These are phyloP conservation scores for Amanita jacksonii DNA, from an alignment of 768 basidiomycete species.

Conservation along the genomic window DNA sequence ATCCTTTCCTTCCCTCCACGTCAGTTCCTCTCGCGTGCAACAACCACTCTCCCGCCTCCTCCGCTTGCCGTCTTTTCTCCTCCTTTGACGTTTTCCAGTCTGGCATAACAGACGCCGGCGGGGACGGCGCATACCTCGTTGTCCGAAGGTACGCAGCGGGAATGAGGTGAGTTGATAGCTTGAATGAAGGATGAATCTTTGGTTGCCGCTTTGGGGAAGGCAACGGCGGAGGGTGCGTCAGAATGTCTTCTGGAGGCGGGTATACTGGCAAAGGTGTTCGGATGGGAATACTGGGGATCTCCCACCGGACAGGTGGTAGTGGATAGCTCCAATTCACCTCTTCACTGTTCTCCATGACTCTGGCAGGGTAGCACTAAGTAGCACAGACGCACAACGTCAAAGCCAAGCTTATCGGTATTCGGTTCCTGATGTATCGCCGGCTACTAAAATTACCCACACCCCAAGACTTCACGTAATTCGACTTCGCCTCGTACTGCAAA, in stretches of 20 bases:
- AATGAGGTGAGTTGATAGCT: slow-evolving; percentile 43
- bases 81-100: slow-evolving; percentile 24
- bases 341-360: too few species aligned
- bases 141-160: slow-evolving; percentile 44
- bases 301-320: too few species aligned
- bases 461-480: too few species aligned
- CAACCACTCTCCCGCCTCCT: slow-evolving; percentile 17
- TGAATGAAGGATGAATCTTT: slow-evolving; percentile 26
- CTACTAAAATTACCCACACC: too few species aligned
- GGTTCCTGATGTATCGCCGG: too few species aligned
- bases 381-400: too few species aligned
- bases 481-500: too few species aligned
- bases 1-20: slow-evolving; percentile 23
- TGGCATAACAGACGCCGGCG: slow-evolving; percentile 10
- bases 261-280: slow-evolving; percentile 25
- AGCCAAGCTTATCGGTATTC: too few species aligned
- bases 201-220: slow-evolving; percentile 30
- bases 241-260: slow-evolving; percentile 21
- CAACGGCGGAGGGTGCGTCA: slow-evolving; percentile 20
- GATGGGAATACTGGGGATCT: slow-evolving; percentile 7
- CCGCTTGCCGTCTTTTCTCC: slow-evolving; percentile 20
- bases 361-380: too few species aligned
- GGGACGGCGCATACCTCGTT: slow-evolving; percentile 28
- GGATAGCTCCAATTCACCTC: too few species aligned
- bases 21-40: slow-evolving; percentile 21